A percentile compares a stretch with the other conserved stretches of the same genome.
Evolutionary conservation across 2,329 filamentous ascomycete species (phyloP).

Genomic region (Calonectria fujianensis): DNA sequence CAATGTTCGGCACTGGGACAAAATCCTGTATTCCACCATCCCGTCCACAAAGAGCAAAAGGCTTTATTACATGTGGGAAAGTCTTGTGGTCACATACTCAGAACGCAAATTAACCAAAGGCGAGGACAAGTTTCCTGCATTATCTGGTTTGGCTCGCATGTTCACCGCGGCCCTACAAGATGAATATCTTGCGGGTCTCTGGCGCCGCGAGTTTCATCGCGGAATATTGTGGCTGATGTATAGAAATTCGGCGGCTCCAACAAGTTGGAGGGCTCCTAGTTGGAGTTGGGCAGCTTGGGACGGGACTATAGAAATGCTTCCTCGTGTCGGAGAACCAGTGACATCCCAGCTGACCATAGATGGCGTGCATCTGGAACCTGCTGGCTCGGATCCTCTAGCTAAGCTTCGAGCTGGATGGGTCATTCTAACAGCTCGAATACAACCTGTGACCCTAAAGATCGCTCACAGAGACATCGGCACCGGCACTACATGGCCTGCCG

Average conservation of each 20-base stretch:
- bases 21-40: not conserved
- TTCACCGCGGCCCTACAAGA: not conserved
- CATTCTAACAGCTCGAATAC: not conserved
- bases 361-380: not conserved
- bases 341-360: not conserved
- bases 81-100: constrained; percentile 14
- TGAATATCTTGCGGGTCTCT: constrained; percentile 14
- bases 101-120: constrained; percentile 13
- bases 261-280: constrained; percentile 5
- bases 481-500: not conserved
- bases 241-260: not conserved
- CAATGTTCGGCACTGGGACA: constrained; percentile 18
- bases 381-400: not conserved
- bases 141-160: constrained; percentile 17
- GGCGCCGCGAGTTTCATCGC: constrained; percentile 15
- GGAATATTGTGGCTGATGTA: constrained; percentile 17
- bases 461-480: not conserved
- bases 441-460: not conserved
- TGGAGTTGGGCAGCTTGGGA: constrained; percentile 29
- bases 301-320: constrained; percentile 14
- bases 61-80: constrained; percentile 19
- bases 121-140: constrained; percentile 4
- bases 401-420: constrained; percentile 15
- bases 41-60: not conserved
- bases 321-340: constrained; percentile 7